Conservation (phyloP, 768 basidiomycete genomes). For the Holtermanniella nyarrowii region DNA sequence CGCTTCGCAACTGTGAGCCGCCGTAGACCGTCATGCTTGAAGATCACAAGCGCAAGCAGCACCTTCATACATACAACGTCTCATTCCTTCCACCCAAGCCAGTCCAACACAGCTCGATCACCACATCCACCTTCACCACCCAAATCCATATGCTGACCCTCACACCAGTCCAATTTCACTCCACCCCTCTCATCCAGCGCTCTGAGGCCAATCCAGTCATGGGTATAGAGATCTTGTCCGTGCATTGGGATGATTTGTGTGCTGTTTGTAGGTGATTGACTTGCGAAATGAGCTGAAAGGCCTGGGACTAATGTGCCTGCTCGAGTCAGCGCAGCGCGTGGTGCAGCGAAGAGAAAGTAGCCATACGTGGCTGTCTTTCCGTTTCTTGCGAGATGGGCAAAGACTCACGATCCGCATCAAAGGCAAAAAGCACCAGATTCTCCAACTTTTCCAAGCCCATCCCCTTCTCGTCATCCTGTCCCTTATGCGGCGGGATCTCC, state of each 20-base stretch:
- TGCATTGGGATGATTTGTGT: constrained; percentile 16
- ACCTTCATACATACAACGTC: too few species aligned
- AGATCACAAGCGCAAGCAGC: too few species aligned
- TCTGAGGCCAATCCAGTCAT: constrained; percentile 35
- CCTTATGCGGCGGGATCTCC: constrained; percentile 13
- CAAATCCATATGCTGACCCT: constrained; percentile 39
- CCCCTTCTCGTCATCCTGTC: constrained; percentile 5
- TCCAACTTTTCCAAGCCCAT: constrained; percentile 13
- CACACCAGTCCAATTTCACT: constrained; percentile 24
- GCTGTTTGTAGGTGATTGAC: constrained; percentile 24
- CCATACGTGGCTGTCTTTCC: background rate
- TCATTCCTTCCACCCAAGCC: constrained; percentile 28
- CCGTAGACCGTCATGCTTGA: too few species aligned
- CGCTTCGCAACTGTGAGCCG: too few species aligned
- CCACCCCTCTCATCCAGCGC: constrained; percentile 17
- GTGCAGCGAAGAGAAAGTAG: too few species aligned
- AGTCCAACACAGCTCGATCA: constrained; percentile 19
- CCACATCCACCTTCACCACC: constrained; percentile 28
- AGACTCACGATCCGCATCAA: constrained; percentile 36
- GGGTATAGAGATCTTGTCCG: constrained; percentile 21
- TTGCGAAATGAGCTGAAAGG: constrained; percentile 35
- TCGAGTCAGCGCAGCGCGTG: background rate
- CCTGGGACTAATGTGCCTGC: constrained; percentile 36
- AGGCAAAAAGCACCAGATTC: constrained; percentile 32
- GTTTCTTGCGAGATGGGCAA: background rate